phyloP scores from a whole-genome alignment of 2,329 filamentous ascomycete genomes.

The Fusarium neocosmosporiellum region DNA sequence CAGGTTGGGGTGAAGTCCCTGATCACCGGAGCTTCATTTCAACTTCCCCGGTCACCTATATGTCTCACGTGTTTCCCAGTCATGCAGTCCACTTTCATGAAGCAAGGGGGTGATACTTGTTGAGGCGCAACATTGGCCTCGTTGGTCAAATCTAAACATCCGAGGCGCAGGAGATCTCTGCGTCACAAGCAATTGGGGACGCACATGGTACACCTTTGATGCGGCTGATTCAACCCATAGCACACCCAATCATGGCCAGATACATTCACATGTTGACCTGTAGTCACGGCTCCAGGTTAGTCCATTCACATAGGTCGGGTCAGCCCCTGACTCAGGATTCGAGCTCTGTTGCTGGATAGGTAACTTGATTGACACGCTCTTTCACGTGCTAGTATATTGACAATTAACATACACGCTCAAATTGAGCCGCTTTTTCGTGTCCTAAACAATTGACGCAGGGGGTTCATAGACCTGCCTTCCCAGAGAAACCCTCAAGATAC shows the following conservation, averaged over 20 bases:
- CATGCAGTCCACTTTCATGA: neutral
- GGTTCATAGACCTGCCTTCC: neutral
- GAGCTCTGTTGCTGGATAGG: neutral
- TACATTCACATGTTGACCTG: neutral
- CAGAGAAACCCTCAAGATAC: neutral
- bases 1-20: neutral
- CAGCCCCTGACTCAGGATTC: neutral
- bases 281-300: neutral
- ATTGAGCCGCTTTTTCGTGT: neutral
- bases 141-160: neutral
- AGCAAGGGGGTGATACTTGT: neutral
- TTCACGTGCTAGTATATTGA: neutral
- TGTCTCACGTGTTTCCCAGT: neutral
- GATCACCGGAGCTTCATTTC: neutral
- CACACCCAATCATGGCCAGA: neutral
- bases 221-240: neutral
- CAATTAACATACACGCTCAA: neutral
- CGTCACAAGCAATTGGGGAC: neutral
- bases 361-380: neutral
- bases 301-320: neutral
- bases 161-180: neutral
- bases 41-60: neutral
- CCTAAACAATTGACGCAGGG: neutral
- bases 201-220: conserved; percentile 1
- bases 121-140: neutral